Base-by-base conservation (phyloP, 2,329 filamentous ascomycete species). In the Gnomoniopsis smithogilvyi region DNA sequence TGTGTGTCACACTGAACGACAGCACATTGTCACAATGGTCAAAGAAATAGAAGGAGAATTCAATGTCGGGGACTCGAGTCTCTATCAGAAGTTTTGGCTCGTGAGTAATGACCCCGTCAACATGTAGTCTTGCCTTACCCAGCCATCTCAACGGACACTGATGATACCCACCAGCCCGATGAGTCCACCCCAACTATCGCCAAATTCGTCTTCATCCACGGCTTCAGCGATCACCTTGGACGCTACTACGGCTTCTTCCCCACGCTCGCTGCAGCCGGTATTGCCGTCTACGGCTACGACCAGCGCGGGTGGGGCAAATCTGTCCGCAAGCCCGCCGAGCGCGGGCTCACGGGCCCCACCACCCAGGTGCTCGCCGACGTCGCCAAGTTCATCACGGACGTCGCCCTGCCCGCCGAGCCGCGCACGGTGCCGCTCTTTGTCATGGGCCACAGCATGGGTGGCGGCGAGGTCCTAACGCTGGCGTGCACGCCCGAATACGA, bases 361-460 rank as follows among this genome's bases (percentile, higher is more conserved):
- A 64, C 79, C 1, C 82, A 80, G 57, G 91, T 96, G 58, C 77
- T 96, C 48, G 80, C 82, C 59, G 93, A 97, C 72, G 86, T 96
- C 56, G 90, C 86, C 12, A 86, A 87, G 47, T 91, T 97, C 71
- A 79, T 95, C 64, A 79, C 79, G 60, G 76, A 78, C 34, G 82
- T 88, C 15, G 61, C 26, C 63, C 75, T 87, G 6, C 80, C 80
- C 11, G 72, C 67, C 6, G 61, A 67, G 41, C 66, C 70, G 26
- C 62, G 72, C 24, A 67, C 73, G 3, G 75, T 78, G 38, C 91
- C 92, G 0, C 69, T 96, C 17, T 97, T 96, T 74, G 80, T 97
- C 21, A 86, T 95, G 78, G 93, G 93, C 55, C 92, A 96, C 74
- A 92, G 88, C 22, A 96, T 96, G 91, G 93, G 93, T 64, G 93